Evolutionary conservation across 2,329 filamentous ascomycete species (phyloP), one percentile per base, ranked within the genome.

Genomic region (Juglanconis sp.): DNA sequence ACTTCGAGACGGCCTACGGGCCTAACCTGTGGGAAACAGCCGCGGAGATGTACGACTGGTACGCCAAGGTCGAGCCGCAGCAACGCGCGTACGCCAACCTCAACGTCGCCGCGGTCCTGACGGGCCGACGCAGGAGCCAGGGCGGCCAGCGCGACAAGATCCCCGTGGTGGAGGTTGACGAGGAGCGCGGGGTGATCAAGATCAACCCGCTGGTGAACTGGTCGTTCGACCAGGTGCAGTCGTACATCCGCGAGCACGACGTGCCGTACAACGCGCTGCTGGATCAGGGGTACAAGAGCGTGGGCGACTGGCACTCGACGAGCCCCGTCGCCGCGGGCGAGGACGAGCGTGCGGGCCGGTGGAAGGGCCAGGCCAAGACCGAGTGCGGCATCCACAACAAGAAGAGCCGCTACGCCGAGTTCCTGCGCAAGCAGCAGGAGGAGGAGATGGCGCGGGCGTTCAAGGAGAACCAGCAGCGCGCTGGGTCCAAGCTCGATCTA

Each of bases 381-480:
- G 95, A 99, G 80, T 99, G 95, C 75, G 95, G 95, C 52, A 98
- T 99, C 72, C 95, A 99, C 85, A 98, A 98, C 82, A 96, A 95
- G 77, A 89, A 93, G 75, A 96, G 91, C 61, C 88, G 92, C 68
- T 99, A 98, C 71, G 90, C 92, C 10, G 87, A 93, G 76, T 97
- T 89, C 76, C 77, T 96, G 72, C 78, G 82, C 70, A 64, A 65
- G 46, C 61, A 61, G 46, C 64, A 66, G 57, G 56, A 62, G 46
- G 64, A 64, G 17, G 56, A 60, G 44, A 60, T 64, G 38, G 60
- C 64, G 46, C 48, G 63, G 49, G 64, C 63, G 35, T 61, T 63
- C 42, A n/a, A 63, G 48, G 36, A 56, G 24, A 61, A 61, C 54
- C 40, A 54, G 55, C 32, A 61, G 65, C 60, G 57, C n/a, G 38